Evolutionary conservation across 257 asterid species (phyloP).

Genomic region (Plantago major): DNA sequence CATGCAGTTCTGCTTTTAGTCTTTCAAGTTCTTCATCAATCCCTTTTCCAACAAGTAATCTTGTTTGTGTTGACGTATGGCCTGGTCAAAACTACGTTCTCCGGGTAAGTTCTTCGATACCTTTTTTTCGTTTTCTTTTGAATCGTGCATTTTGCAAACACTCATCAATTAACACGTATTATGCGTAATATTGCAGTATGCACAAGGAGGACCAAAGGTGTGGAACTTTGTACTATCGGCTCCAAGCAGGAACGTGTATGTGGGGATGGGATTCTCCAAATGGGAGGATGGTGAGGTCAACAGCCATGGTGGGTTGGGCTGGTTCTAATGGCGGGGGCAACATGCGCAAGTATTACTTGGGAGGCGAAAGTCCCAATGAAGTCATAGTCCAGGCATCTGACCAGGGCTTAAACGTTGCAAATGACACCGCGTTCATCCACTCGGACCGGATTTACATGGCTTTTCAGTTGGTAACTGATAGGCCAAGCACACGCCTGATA

Average conservation of each 20-base stretch:
- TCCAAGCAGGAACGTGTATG: conserved; percentile 42
- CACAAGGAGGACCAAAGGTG: conserved; percentile 30
- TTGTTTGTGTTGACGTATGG: conserved; percentile 66
- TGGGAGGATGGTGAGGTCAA: conserved; percentile 64
- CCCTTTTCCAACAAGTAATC: conserved; percentile 54
- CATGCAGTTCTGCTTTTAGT: conserved; percentile 19
- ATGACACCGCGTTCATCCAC: conserved; percentile 30
- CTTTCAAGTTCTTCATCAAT: conserved; percentile 18
- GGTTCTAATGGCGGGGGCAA: conserved; percentile 13
- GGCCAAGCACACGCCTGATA: conserved; percentile 44
- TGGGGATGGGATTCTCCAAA: conserved; percentile 63
- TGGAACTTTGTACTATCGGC: conserved; percentile 66
- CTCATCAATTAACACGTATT: not conserved
- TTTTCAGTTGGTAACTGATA: conserved; percentile 42
- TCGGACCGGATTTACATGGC: conserved; percentile 44
- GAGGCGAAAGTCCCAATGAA: conserved; percentile 33
- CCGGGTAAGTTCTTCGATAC: conserved; percentile 45
- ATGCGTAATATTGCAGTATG: conserved; percentile 47
- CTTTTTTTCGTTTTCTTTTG: not conserved
- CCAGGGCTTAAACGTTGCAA: conserved; percentile 40
- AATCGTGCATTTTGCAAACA: not conserved
- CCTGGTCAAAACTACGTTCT: conserved; percentile 51
- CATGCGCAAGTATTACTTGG: conserved; percentile 41
- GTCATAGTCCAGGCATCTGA: conserved; percentile 32
- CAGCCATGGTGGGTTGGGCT: conserved; percentile 72